A percentile compares a stretch with the other conserved stretches of the same genome.
Evolutionary conservation across 169 alveolate species (phyloP).

Genomic region (Eimeria sp.): DNA sequence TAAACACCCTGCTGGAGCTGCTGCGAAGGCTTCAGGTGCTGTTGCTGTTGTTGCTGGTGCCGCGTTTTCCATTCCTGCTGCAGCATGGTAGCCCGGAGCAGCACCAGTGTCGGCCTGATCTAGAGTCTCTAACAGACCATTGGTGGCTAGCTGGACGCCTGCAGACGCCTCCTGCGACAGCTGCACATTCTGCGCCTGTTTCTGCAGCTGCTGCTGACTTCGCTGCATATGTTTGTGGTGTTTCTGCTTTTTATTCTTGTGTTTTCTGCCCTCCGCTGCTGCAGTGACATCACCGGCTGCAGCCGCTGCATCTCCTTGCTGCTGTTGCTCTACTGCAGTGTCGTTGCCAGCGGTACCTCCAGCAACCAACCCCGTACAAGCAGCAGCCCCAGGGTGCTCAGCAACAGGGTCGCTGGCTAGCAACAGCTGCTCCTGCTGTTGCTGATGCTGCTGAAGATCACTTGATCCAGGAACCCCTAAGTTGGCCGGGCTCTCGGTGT

Average conservation of each 20-base stretch:
- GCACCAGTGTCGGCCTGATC: not conserved
- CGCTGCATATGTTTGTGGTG: conserved; percentile 19
- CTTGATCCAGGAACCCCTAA: not conserved
- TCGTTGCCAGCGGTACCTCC: conserved; percentile 8
- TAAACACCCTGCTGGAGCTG: conserved; percentile 21
- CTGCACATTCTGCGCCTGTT: conserved; percentile 1
- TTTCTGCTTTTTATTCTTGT: conserved; percentile 27
- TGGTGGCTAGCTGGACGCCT: not conserved
- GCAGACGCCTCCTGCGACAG: conserved; percentile 11
- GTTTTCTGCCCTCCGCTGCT: conserved; percentile 8
- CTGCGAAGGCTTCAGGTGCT: not conserved
- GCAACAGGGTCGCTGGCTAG: conserved; percentile 4
- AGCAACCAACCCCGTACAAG: conserved; percentile 8
- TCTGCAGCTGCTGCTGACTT: conserved; percentile 3
- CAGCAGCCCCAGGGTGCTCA: conserved; percentile 34
- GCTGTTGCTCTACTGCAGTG: not conserved
- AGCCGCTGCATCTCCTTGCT: conserved; percentile 8
- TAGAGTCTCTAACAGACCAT: not conserved
- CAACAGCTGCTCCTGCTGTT: conserved; percentile 34
- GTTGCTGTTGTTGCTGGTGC: conserved; percentile 14
- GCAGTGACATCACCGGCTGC: not conserved
- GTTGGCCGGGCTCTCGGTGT: not conserved
- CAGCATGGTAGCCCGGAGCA: not conserved
- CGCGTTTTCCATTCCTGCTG: conserved; percentile 1
- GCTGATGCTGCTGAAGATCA: conserved; percentile 38